Base-by-base conservation (phyloP, 352 stramenopile genomes). In the Phytopythium vexans region DNA sequence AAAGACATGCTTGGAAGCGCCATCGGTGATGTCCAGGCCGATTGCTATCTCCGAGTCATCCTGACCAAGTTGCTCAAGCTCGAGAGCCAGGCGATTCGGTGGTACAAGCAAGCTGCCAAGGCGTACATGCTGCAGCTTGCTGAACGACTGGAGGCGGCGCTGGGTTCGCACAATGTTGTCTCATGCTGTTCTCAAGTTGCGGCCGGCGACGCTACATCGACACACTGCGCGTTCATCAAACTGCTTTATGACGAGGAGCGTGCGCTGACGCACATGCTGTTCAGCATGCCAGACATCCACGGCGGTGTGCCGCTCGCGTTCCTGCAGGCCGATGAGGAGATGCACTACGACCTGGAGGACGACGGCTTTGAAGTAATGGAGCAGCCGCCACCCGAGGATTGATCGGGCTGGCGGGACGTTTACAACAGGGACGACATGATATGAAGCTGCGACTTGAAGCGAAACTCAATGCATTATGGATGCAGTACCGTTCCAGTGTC, bases 351-450 rank as follows among this genome's bases (percentile, higher is more conserved):
- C 70, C 65, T 94, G 15, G 84, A 92, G 37, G 76, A 91, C 41
- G 82, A 92, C 49, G 82, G 82, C 33, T 94, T 94, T 53, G 83
- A 94, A 68, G 80, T 92, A 8, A 32, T 89, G 9, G 75, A 88
- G 1, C 9, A 54, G 14, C 12, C 52, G 1, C 49, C 38, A 33
- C 37, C 47, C 10, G 34, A 56, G 16, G 51, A 57, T 8, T 54
- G 49, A 4, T 43, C 41, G 2, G 46, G 32, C 21, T 27, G 21
- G 21, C 21, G 21, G 21, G 21, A 6, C 41, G 44, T 37, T 21
- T 11, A 27, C 16, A 40, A 48, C 47, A 42, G n/a, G 11, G 41
- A 52, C 16, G 16, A 21, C 14, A 42, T 8, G 6, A 35, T 16
- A 35, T 21, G 15, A 32, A 15, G 21, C 5, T 6, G 41, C 15